Conservation (phyloP, 2,329 filamentous ascomycete genomes). For the Ceratocystis lukuohia region DNA sequence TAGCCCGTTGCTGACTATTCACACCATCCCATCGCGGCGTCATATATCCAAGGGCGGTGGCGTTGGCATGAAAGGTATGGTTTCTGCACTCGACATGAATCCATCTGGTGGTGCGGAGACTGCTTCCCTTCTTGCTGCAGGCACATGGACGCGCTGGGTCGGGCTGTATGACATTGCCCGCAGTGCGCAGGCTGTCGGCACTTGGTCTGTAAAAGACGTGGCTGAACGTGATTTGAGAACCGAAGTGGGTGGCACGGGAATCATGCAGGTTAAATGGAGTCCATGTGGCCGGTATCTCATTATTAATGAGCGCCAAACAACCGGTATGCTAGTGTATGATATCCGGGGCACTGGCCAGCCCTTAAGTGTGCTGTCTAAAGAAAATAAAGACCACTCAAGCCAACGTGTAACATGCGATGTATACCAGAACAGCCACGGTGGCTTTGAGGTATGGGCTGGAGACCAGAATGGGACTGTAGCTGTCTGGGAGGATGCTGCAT, state of each 20-base stretch:
- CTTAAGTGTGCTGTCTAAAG: conserved; percentile 30
- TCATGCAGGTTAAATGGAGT: conserved; percentile 48
- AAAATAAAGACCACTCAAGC: conserved; percentile 12
- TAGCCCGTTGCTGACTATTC: conserved; percentile 39
- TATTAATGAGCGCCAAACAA: conserved; percentile 46
- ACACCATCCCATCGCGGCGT: conserved; percentile 47
- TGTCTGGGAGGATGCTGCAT: conserved; percentile 46
- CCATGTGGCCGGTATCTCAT: conserved; percentile 49
- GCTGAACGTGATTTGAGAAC: conserved; percentile 27
- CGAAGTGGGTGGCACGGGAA: conserved; percentile 41
- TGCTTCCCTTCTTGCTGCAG: conserved; percentile 39
- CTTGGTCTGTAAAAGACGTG: conserved; percentile 46
- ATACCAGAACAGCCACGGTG: conserved; percentile 31
- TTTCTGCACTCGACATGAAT: conserved; percentile 42
- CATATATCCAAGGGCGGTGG: conserved; percentile 47
- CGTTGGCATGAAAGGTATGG: conserved; percentile 47
- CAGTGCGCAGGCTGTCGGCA: conserved; percentile 40
- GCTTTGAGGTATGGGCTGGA: conserved; percentile 51
- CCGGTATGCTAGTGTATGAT: conserved; percentile 47
- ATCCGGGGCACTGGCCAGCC: conserved; percentile 45
- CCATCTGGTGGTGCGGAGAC: conserved; percentile 25
- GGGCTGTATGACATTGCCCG: conserved; percentile 49
- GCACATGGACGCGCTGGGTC: conserved; percentile 50
- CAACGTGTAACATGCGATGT: conserved; percentile 45
- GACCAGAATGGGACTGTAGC: conserved; percentile 40